Evolutionary conservation across 139 green algal genomes (phyloP).

Genomic region (Desmodesmus armatus): DNA sequence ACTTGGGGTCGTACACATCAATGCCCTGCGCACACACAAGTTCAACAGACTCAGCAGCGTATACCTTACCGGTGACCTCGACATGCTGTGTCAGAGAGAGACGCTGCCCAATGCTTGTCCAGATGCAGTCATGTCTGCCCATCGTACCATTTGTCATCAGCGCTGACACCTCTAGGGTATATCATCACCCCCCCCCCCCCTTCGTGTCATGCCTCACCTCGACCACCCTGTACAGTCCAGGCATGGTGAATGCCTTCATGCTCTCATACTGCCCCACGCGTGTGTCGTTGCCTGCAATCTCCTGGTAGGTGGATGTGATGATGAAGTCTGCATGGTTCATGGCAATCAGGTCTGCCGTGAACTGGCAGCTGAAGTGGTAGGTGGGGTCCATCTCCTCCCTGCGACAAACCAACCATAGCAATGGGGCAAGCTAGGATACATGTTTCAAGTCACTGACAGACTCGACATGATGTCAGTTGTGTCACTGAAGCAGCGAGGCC

Average conservation of each 20-base stretch:
- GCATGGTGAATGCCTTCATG: constrained; percentile 85
- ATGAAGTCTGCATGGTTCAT: constrained; percentile 91
- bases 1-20: constrained; percentile 61
- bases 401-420: no score
- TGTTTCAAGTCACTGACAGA: no score
- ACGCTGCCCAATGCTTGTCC: no score
- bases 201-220: no score
- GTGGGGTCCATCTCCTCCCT: constrained; percentile 61
- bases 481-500: no score
- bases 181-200: no score
- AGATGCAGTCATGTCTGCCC: no score
- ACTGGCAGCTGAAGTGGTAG: constrained; percentile 89
- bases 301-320: constrained; percentile 84
- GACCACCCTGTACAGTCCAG: constrained; percentile 73
- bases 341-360: constrained; percentile 87
- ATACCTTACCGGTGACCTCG: neutral
- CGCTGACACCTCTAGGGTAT: no score
- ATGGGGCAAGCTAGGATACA: no score
- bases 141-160: no score
- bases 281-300: constrained; percentile 68
- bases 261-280: constrained; percentile 86
- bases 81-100: no score
- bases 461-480: no score
- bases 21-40: constrained; percentile 44
- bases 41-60: neutral